Percentiles rank a stretch among this genome's conserved stretches.
Evolutionary conservation across 495 filamentous ascomycete species (phyloP).

Genomic region (Aspergillus steynii): DNA sequence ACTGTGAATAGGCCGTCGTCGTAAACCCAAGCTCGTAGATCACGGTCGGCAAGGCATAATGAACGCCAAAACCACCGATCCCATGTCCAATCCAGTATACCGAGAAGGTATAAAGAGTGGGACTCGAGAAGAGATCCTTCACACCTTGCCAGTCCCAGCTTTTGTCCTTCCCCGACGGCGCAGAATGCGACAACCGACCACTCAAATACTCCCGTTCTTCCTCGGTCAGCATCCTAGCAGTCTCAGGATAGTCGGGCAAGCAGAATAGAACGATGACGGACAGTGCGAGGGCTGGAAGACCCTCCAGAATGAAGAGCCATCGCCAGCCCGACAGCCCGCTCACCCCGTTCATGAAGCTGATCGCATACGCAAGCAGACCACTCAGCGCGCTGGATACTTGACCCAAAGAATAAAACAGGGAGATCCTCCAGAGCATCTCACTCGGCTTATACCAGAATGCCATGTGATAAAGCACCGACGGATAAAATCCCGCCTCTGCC

Average conservation of each 20-base stretch:
- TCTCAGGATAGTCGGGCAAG: constrained; percentile 47
- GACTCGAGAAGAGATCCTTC: constrained; percentile 29
- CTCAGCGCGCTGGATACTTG: constrained; percentile 38
- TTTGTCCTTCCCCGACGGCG: constrained; percentile 27
- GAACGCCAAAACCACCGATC: constrained; percentile 44
- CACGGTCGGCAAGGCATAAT: constrained; percentile 43
- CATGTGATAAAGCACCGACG: constrained; percentile 41
- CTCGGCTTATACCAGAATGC: constrained; percentile 42
- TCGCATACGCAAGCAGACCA: constrained; percentile 42
- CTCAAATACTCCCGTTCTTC: constrained; percentile 35
- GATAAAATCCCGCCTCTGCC: constrained; percentile 43
- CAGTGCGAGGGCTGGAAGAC: constrained; percentile 38
- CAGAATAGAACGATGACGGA: constrained; percentile 36
- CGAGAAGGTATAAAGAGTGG: constrained; percentile 40
- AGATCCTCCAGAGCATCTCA: constrained; percentile 38
- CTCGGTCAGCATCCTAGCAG: constrained; percentile 35
- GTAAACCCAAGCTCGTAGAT: constrained; percentile 47
- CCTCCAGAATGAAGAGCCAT: constrained; percentile 50
- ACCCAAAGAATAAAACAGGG: constrained; percentile 38
- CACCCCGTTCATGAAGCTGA: constrained; percentile 38
- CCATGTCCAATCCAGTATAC: constrained; percentile 43
- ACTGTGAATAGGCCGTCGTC: constrained; percentile 36
- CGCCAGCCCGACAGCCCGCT: constrained; percentile 41
- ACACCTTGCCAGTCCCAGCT: constrained; percentile 30
- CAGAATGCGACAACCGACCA: constrained; percentile 19